Conservation (phyloP, 75 land plant species). For the Selaginella moellendorffii region DNA sequence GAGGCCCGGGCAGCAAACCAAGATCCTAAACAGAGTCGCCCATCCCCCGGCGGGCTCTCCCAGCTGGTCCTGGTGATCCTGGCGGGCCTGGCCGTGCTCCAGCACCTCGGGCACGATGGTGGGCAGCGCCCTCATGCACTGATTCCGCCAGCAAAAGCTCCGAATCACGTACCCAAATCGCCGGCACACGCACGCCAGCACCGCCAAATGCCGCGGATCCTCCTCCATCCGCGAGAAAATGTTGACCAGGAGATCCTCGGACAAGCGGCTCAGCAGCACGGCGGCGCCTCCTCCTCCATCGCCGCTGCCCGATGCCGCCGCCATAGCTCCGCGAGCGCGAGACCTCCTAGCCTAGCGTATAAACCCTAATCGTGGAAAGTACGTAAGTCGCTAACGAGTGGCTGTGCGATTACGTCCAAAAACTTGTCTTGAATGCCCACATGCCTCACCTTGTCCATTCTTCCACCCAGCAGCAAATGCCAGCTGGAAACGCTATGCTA, state of each 20-base stretch:
- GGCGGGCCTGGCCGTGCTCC: constrained; percentile 9
- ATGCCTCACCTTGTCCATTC: no score
- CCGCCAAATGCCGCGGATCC: constrained; percentile 58
- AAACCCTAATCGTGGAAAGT: no score
- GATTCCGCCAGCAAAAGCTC: constrained; percentile 36
- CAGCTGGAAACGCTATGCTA: no score
- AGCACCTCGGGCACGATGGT: constrained; percentile 46
- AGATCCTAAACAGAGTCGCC: constrained; percentile 54
- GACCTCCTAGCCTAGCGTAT: no score
- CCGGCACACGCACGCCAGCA: constrained; percentile 59
- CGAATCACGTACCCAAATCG: constrained; percentile 40
- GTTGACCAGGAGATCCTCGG: constrained; percentile 66
- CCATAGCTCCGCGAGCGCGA: no score
- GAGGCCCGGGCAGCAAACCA: constrained; percentile 89
- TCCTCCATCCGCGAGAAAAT: constrained; percentile 46
- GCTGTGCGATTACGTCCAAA: no score
- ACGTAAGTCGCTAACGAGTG: no score
- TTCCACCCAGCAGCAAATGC: no score
- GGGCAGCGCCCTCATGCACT: constrained; percentile 36
- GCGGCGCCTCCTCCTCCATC: not conserved
- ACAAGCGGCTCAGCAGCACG: constrained; percentile 29
- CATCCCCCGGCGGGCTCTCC: constrained; percentile 45
- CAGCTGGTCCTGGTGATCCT: constrained; percentile 7
- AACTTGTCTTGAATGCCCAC: no score
- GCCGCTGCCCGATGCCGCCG: no score